Base-by-base conservation (phyloP, 31 red algal genomes). In the Porphyra umbilicalis region DNA sequence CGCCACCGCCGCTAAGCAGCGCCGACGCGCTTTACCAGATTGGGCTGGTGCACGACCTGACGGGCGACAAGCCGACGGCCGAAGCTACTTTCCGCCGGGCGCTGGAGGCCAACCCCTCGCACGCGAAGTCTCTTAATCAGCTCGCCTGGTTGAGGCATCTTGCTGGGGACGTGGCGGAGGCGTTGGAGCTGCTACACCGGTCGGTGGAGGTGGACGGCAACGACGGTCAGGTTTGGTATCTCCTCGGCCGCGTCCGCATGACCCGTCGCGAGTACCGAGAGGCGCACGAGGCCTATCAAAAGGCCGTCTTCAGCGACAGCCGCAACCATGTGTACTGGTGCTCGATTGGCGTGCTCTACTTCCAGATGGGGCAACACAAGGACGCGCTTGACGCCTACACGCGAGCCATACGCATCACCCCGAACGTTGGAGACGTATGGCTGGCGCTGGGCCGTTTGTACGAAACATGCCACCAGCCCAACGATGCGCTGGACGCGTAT, bases 311-410 rank as follows among this genome's bases (percentile, higher is more conserved):
- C 37, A 82, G 92, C 75, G 91, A 98, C 34, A 81, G 81, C 42
- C 39, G 84, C 34, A 92, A 98, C 74, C 89, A 93, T 13, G 93
- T 84, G 34, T 98, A 91, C 76, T 98, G 96, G 96, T 98, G 96
- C 77, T 98, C 96, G 0, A 95, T 98, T 80, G 96, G 96, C 36
- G 96, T 98, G n/a, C 79, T 98, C 32, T 98, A 98, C 82, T 95
- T 90, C 83, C 92, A 95, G 75, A 92, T 93, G 92, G 85, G 90
- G 16, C 96, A 98, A 81, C 90, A 90, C 82, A 80, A 88, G 33
- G 96, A 98, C 81, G 96, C 96, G n/a, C 85, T 94, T 85, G 96
- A 95, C 82, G 96, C 96, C 11, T 98, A 98, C 80, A 84, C 90
- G 15, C 84, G 92, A 32, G 96, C 96, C 40, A 98, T 98, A 82